Percentiles rank a stretch among this genome's conserved stretches.
phyloP scores from a whole-genome alignment of 75 land plant genomes.

The Adiantum capillusveneris region DNA sequence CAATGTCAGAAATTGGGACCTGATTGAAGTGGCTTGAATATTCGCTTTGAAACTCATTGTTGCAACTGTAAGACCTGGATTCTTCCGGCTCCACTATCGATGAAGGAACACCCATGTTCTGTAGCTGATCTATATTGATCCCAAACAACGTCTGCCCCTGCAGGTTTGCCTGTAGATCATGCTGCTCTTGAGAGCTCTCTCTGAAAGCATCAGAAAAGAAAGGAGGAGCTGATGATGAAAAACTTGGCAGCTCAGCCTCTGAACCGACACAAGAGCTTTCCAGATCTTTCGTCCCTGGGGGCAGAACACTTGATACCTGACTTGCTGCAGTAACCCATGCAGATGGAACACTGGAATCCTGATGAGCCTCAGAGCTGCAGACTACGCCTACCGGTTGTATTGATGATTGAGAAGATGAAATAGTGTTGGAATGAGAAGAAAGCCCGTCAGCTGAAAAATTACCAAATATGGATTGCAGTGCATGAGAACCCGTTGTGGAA shows the following conservation, averaged over 20 bases:
- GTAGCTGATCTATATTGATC: slow-evolving; percentile 40
- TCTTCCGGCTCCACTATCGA: slow-evolving; percentile 21
- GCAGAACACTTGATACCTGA: neutral
- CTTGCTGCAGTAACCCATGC: slow-evolving; percentile 8
- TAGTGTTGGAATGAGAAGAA: neutral
- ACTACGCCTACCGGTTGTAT: neutral
- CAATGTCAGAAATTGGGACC: slow-evolving; percentile 8
- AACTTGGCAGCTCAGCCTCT: slow-evolving; percentile 4
- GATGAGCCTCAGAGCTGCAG: neutral
- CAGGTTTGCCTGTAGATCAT: slow-evolving; percentile 26
- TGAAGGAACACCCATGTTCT: slow-evolving; percentile 37
- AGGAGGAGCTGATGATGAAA: slow-evolving; percentile 25
- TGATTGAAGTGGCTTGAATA: slow-evolving; percentile 33
- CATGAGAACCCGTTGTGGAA: neutral
- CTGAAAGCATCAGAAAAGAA: slow-evolving; percentile 47
- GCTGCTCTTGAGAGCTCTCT: slow-evolving; percentile 46
- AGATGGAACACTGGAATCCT: neutral
- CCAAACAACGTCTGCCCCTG: slow-evolving; percentile 50
- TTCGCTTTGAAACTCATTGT: slow-evolving; percentile 32
- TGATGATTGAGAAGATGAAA: neutral
- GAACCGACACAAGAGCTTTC: neutral
- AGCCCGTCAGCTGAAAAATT: neutral
- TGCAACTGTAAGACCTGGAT: slow-evolving; percentile 26
- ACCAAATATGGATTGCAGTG: too few species aligned
- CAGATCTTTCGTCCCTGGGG: neutral